Percentiles rank a stretch among this genome's conserved stretches.
Conservation (phyloP, 2,329 filamentous ascomycete genomes). For the Pseudocercospora musae region DNA sequence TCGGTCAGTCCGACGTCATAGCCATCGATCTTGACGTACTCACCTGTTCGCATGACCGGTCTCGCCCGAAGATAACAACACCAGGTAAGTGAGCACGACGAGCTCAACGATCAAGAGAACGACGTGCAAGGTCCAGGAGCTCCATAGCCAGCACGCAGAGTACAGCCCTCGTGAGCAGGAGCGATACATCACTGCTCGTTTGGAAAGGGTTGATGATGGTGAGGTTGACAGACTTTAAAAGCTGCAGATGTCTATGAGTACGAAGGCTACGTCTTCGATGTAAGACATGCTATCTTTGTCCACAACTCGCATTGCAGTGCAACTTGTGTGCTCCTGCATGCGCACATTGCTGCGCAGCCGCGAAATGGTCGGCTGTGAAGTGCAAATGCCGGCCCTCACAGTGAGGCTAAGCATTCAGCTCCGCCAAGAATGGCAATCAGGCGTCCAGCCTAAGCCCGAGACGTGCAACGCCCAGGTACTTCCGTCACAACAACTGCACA, state of each 20-base stretch:
- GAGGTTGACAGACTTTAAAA: neutral
- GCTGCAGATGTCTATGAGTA: neutral
- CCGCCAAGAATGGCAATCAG: neutral
- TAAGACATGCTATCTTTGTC: neutral
- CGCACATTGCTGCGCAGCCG: neutral
- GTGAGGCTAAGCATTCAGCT: neutral
- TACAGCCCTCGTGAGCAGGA: slow-evolving; percentile 8
- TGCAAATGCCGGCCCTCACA: neutral
- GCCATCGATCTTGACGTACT: neutral
- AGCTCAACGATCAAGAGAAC: slow-evolving; percentile 9
- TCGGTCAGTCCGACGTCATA: neutral
- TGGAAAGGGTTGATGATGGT: neutral
- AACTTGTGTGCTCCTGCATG: neutral
- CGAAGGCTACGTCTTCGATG: neutral
- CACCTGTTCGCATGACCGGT: slow-evolving; percentile 2
- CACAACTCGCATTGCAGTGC: neutral
- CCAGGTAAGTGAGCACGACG: neutral
- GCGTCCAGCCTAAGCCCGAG: neutral
- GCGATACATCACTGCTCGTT: slow-evolving; percentile 3
- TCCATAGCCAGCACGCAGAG: slow-evolving; percentile 7
- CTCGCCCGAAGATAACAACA: slow-evolving; percentile 4
- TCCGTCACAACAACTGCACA: neutral
- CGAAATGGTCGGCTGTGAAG: neutral
- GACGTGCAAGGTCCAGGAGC: slow-evolving; percentile 10
- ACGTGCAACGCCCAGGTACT: neutral